Base-by-base conservation (phyloP, 345 rosid genomes). In the sweet orange (Citrus sinensis) region DNA sequence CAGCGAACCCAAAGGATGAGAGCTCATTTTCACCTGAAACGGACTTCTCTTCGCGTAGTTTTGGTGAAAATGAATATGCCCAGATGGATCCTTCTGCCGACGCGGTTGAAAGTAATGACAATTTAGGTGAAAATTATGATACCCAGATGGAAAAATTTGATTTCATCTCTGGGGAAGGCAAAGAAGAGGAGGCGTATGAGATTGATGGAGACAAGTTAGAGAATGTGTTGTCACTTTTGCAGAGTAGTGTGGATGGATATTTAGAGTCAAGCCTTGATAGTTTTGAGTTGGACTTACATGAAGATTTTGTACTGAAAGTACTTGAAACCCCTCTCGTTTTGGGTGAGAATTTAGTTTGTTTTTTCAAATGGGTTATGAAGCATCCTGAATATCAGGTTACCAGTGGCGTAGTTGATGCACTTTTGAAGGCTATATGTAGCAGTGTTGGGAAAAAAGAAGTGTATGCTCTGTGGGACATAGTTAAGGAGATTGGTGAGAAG, bases 381-480 rank as follows among this genome's bases (percentile, higher is more conserved):
- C 83, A 81, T 40, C 77, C 79, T 3, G 87, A 78, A 42, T 74
- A 87, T 66, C 67, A 17, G 73, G 75, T 84, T 37, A 86, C 92
- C 55, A 61, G 81, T 25, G 65, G 76, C 19, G 85, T 78, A 55
- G 80, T 91, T 54, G 86, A 84, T 69, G 87, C 90, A 6, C 88
- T 95, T 71, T 86, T 87, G 66, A 68, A 42, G 34, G 88, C 88
- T 2, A 68, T 93, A 9, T 82, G 89, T 69, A 22, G 81, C 19
- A 85, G 86, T 40, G 46, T 75, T 74, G 85, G 87, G 81, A 87
- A 84, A 81, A 83, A 81, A 40, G 88, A 86, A 76, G 93, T 85
- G 1, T 91, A 88, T 72, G 79, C 72, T 32, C 70, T 95, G 84
- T 93, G 98, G 98, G 97, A 92, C 85, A 78, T 91, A 80, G 74